Evolutionary conservation across 2,329 filamentous ascomycete genomes (phyloP).

Genomic region (Macrophomina phaseolina): DNA sequence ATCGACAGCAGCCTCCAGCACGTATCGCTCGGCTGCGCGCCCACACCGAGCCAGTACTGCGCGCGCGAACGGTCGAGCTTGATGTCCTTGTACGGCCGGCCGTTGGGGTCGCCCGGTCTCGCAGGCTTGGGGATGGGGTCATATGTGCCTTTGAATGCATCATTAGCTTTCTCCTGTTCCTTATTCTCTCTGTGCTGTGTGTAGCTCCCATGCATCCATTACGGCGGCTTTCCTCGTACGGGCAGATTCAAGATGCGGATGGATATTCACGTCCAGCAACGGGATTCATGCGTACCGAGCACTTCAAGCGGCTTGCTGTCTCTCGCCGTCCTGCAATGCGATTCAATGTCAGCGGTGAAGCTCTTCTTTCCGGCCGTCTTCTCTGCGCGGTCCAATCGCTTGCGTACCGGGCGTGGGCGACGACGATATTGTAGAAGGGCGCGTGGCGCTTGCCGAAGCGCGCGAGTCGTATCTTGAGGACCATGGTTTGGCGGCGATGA

Average conservation of each 20-base stretch:
- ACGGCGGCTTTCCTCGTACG: too few relatives aligned
- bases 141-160: constrained; percentile 59
- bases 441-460: constrained; percentile 87
- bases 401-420: constrained; percentile 82
- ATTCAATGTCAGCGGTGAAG: constrained; percentile 8
- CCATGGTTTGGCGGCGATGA: constrained; percentile 63
- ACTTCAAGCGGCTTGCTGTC: constrained; percentile 93
- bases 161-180: background rate
- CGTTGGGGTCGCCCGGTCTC: constrained; percentile 54
- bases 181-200: background rate
- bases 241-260: too few relatives aligned
- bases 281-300: constrained; percentile 69
- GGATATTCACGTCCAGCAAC: too few relatives aligned
- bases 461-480: constrained; percentile 89
- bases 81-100: constrained; percentile 85
- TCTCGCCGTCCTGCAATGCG: constrained; percentile 71
- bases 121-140: constrained; percentile 64
- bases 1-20: constrained; percentile 85
- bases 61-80: constrained; percentile 80
- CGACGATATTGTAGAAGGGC: constrained; percentile 98
- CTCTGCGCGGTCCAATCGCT: constrained; percentile 32
- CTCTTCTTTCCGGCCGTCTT: background rate
- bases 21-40: constrained; percentile 89
- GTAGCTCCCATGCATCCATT: too few relatives aligned
- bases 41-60: constrained; percentile 96